Conservation (phyloP, 306 rosid genomes). For the Sophora flavescens region DNA sequence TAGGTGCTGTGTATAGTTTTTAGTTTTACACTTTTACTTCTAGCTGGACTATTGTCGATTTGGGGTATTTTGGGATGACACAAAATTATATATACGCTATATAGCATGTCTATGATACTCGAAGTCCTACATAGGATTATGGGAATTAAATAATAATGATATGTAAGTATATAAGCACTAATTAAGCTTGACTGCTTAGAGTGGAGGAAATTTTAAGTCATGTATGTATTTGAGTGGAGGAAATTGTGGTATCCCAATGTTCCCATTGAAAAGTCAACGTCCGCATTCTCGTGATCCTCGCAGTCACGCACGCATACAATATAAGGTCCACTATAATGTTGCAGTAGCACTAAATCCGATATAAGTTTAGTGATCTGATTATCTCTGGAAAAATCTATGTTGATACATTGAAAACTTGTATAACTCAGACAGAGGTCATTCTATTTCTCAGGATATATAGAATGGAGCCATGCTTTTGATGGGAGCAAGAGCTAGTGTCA, state of each 20-base stretch:
- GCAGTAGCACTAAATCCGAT: neutral
- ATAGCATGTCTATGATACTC: neutral
- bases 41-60: constrained; percentile 7
- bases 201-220: no score
- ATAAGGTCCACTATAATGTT: neutral
- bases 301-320: neutral
- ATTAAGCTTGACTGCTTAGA: neutral
- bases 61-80: neutral
- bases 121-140: neutral
- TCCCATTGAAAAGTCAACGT: neutral
- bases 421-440: neutral
- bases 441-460: neutral
- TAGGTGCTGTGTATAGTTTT: neutral
- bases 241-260: no score
- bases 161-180: neutral
- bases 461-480: neutral
- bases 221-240: no score
- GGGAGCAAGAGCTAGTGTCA: neutral
- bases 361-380: neutral
- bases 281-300: neutral
- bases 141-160: neutral
- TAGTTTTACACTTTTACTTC: neutral
- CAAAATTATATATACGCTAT: neutral
- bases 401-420: constrained; percentile 16
- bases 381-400: neutral